A percentile compares a stretch with the other conserved stretches of the same genome.
phyloP scores from a whole-genome alignment of 345 rosid genomes.

The Lepidium aucheri region DNA sequence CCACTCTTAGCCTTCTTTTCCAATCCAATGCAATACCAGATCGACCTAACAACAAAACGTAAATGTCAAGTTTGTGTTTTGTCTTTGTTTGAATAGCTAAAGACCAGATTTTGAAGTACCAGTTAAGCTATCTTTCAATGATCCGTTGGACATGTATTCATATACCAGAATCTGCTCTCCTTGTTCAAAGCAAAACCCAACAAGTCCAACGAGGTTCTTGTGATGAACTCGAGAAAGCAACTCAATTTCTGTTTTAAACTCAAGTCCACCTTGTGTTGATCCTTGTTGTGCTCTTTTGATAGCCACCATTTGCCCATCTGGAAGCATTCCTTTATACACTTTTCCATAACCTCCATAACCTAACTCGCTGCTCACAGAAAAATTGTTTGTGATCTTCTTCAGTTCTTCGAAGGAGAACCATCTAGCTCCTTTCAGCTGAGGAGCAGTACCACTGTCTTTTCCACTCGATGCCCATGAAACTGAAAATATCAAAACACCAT shows the following conservation, averaged over 20 bases:
- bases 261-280: constrained; percentile 87
- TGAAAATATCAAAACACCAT: constrained; percentile 22
- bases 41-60: constrained; percentile 38
- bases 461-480: constrained; percentile 93
- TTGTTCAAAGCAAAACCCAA: constrained; percentile 88
- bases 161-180: constrained; percentile 89
- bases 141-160: constrained; percentile 82
- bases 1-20: constrained; percentile 78
- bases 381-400: constrained; percentile 61
- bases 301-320: constrained; percentile 67
- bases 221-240: constrained; percentile 93
- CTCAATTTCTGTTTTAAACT: constrained; percentile 96
- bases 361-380: constrained; percentile 64
- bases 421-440: constrained; percentile 90
- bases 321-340: constrained; percentile 83
- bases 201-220: constrained; percentile 82
- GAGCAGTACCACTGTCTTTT: constrained; percentile 79
- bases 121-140: constrained; percentile 68
- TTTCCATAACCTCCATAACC: constrained; percentile 97
- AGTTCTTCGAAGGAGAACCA: constrained; percentile 96
- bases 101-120: constrained; percentile 32
- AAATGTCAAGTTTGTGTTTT: neutral
- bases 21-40: constrained; percentile 67
- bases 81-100: neutral
- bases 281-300: constrained; percentile 90